These are phyloP conservation scores for Cyclanthera cordifolia DNA, from an alignment of 306 rosid species.

Conservation along the genomic window DNA sequence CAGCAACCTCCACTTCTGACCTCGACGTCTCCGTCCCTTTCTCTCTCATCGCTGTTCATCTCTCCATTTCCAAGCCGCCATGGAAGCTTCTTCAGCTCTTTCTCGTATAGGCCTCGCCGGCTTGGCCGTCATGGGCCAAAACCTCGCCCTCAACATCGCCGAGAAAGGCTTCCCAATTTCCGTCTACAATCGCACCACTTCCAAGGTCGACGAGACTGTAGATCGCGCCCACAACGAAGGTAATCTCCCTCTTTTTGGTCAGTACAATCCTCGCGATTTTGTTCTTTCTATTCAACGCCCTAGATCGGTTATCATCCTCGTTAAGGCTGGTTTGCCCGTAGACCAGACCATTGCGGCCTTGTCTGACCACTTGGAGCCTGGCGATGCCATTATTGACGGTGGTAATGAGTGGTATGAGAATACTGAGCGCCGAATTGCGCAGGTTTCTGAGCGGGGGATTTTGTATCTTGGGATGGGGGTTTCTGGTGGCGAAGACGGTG, in stretches of 20 bases:
- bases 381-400: constrained; percentile 76
- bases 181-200: constrained; percentile 78
- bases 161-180: constrained; percentile 95
- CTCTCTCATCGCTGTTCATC: not conserved
- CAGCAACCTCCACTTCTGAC: constrained; percentile 5
- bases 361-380: constrained; percentile 63
- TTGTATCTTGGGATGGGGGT: constrained; percentile 89
- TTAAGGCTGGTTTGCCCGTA: constrained; percentile 86
- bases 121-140: constrained; percentile 96
- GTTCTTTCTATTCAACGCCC: constrained; percentile 76
- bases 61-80: not conserved
- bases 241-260: constrained; percentile 52
- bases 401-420: constrained; percentile 95
- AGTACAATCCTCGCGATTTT: constrained; percentile 65
- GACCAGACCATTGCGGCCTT: constrained; percentile 79
- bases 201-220: constrained; percentile 82
- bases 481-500: constrained; percentile 93
- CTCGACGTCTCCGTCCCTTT: not conserved
- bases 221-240: constrained; percentile 67
- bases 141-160: constrained; percentile 87
- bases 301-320: constrained; percentile 82
- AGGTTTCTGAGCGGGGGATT: constrained; percentile 30
- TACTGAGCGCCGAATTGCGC: constrained; percentile 58
- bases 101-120: constrained; percentile 91
- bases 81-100: constrained; percentile 56